Evolutionary conservation across 306 rosid species (phyloP).

Genomic region (Cucurbita maxima): DNA sequence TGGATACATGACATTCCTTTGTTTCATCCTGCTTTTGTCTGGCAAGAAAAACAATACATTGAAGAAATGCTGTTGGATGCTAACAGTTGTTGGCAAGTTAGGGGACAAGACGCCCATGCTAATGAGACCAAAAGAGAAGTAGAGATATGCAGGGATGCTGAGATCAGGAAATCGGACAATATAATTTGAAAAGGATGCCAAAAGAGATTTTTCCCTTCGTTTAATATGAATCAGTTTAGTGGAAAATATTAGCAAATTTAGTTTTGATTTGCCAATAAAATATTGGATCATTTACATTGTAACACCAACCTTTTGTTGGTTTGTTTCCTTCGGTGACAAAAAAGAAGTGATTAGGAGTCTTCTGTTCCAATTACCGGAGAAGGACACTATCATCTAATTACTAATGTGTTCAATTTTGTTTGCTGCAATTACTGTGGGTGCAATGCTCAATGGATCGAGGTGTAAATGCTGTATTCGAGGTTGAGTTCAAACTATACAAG

Average conservation of each 20-base stretch:
- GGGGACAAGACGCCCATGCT: neutral
- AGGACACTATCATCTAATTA: no score
- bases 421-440: neutral
- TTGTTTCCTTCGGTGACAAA: neutral
- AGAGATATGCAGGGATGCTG: neutral
- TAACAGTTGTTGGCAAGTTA: neutral
- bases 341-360: neutral
- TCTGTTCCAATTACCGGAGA: neutral
- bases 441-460: neutral
- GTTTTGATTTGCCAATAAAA: neutral
- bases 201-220: neutral
- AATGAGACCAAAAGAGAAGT: neutral
- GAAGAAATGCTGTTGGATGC: neutral
- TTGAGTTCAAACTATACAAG: neutral
- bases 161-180: neutral
- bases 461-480: neutral
- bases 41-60: neutral
- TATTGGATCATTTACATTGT: neutral
- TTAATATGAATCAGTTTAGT: neutral
- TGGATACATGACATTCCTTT: neutral
- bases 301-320: neutral
- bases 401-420: no score
- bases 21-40: neutral
- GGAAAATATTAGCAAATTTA: neutral
- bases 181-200: neutral